Base-by-base conservation (phyloP, 331 rosid genomes). In the Quercus phellos region DNA sequence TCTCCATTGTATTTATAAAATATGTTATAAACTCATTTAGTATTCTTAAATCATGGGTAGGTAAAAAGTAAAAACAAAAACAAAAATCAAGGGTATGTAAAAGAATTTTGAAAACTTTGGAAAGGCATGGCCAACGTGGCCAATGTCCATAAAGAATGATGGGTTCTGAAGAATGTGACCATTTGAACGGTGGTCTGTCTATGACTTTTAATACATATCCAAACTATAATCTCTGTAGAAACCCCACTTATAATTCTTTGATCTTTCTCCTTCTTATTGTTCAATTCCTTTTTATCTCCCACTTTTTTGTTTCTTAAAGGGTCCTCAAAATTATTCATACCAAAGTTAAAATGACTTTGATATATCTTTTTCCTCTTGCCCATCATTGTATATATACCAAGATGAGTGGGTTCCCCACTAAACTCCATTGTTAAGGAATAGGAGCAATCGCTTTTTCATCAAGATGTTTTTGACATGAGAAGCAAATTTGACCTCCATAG, bases 361-460 rank as follows among this genome's bases (percentile, higher is more conserved):
- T 80, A 46, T 27, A 72, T 58, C 51, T 73, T 79, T 76, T 67
- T 51, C 79, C 73, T 71, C 72, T 3, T 51, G 3, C 66, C 58
- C 85, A 80, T 86, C 75, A 72, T 86, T 73, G 75, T 21, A 58
- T 77, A 77, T 21, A 58, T 77, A 77, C 18, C 74, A 81, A 79
- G 74, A 80, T 77, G 81, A 90, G 91, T 89, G 91, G 85, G 88
- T 80, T 85, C 82, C 85, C 97, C 92, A 85, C 89, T 81, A 84
- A 75, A 59, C 66, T 73, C n/a, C 84, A 86, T 69, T 72, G 82
- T 72, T 54, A 76, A 68, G 81, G 88, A 84, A 68, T 76, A 70
- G 66, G 3, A 38, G 76, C 76, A 68, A 73, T 16, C 60, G 78
- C 72, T 77, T 83, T 84, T 83, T 72, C 78, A 68, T 82, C 85